Conservation (phyloP, 805 yeast species). For the Danielozyma ontarioensis region DNA sequence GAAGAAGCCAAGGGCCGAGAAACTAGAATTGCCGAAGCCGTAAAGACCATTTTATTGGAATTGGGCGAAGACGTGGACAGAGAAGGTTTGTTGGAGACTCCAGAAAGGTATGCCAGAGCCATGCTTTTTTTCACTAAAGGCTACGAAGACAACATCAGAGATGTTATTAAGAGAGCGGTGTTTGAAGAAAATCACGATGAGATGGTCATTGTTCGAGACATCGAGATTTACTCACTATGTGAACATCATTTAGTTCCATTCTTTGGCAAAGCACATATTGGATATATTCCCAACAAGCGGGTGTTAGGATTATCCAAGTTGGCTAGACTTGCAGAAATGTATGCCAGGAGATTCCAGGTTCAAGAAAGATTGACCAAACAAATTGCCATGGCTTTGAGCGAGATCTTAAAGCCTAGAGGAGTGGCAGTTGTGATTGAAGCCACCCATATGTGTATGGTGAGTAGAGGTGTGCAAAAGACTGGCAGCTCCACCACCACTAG, state of each 20-base stretch:
- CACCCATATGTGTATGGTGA: conserved; percentile 98
- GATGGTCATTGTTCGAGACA: conserved; percentile 96
- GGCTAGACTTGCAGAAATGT: conserved; percentile 96
- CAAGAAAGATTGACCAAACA: conserved; percentile 96
- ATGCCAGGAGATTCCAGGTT: conserved; percentile 92
- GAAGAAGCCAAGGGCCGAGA: conserved; percentile 67
- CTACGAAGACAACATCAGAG: conserved; percentile 88
- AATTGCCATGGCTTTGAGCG: conserved; percentile 92
- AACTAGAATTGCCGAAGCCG: conserved; percentile 77
- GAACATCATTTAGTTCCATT: conserved; percentile 98
- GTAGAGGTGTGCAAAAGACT: conserved; percentile 94
- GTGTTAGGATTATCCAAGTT: conserved; percentile 90
- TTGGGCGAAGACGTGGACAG: conserved; percentile 87
- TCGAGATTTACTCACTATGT: conserved; percentile 86
- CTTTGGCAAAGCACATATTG: conserved; percentile 94
- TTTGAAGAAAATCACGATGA: conserved; percentile 98
- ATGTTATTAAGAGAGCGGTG: conserved; percentile 90
- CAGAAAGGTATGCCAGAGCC: conserved; percentile 94
- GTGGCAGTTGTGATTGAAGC: conserved; percentile 99
- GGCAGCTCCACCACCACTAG: conserved; percentile 92
- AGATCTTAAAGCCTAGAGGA: conserved; percentile 88
- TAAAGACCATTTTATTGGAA: conserved; percentile 68
- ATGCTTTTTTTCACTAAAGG: conserved; percentile 96
- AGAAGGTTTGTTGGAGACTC: conserved; percentile 90
- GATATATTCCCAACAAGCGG: conserved; percentile 92